Evolutionary conservation across 805 yeast genomes (phyloP), one percentile per base, ranked within the genome.

Genomic region (Blastobotrys chiropterorum): DNA sequence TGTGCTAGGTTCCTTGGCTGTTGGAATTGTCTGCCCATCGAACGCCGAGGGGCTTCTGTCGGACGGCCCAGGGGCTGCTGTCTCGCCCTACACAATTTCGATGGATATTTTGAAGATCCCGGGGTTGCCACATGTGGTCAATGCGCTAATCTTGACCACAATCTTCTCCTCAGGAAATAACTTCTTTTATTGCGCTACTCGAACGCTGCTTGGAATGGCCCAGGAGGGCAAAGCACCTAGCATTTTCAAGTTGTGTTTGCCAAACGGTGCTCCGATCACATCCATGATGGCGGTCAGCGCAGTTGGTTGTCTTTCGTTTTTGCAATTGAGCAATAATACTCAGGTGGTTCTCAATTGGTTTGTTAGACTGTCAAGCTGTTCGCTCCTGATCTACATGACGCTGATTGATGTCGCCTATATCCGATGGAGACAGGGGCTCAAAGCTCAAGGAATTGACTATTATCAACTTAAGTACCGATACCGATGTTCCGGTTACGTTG

Each of bases 141-240:
- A 90, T 67, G 95, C 80, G 0, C 78, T 87, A 30, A 75, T 89
- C 51, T 73, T 89, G 50, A 74, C 87, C 3, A 78, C 94, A 1
- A 85, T 90, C 0, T 83, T 87, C 58, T 82, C 90, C 38, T 90
- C 95, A 1, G 96, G 95, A 49, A 87, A 87, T 65, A 85, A 92
- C 1, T 85, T 82, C 64, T 79, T 86, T 38, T 86, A 80, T 62
- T 82, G 89, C 54, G 83, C 92, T 0, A 78, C 89, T 5, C 72
- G 85, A 57, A 73, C 86, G 0, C 70, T 87, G 19, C 82, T 82
- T 64, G 88, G 88, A 1, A 71, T 86, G 66, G 85, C 94, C 0
- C 67, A 78, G 30, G 80, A 78, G 59, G 90, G 92, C 0, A 78
- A 79, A 55, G 92, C 94, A 1, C 96, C 96, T 8, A 70, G 70